These are phyloP conservation scores for Condylostoma magnum DNA, from an alignment of 169 alveolate species.

Conservation along the genomic window DNA sequence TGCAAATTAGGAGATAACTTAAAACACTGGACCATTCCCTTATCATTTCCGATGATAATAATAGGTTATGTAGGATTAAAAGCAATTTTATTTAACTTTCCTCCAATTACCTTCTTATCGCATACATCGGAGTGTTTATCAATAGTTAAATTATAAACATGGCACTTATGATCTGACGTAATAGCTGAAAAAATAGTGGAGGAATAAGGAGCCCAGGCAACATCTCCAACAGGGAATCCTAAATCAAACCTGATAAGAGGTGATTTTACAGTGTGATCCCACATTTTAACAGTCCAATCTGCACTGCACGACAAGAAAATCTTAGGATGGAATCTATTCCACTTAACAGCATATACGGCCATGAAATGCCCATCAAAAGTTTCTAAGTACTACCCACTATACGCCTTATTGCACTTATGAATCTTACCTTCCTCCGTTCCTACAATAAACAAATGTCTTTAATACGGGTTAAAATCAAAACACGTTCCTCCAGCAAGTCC, in stretches of 20 bases:
- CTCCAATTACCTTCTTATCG: conserved; percentile 64
- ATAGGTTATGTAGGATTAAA: conserved; percentile 84
- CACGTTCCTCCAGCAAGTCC: conserved; percentile 90
- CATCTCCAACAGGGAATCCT: conserved; percentile 91
- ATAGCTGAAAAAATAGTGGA: conserved; percentile 92
- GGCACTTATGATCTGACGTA: conserved; percentile 83
- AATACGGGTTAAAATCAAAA: conserved; percentile 86
- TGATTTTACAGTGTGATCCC: conserved; percentile 86
- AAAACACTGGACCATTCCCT: conserved; percentile 86
- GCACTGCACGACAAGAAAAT: conserved; percentile 92
- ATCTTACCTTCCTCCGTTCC: conserved; percentile 96
- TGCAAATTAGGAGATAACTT: conserved; percentile 81
- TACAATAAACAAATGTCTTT: conserved; percentile 87
- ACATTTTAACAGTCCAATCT: conserved; percentile 94
- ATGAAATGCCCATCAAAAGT: conserved; percentile 93
- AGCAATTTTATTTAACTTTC: conserved; percentile 83
- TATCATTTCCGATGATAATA: conserved; percentile 85
- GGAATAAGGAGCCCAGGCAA: conserved; percentile 94
- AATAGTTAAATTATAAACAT: conserved; percentile 79
- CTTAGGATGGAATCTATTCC: conserved; percentile 92
- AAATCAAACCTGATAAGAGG: conserved; percentile 88
- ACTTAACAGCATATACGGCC: conserved; percentile 90
- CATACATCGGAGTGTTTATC: conserved; percentile 52
- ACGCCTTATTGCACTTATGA: conserved; percentile 91
- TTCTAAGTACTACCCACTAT: conserved; percentile 88